These are phyloP conservation scores for Ophiorrhiza pumila DNA, from an alignment of 257 asterid genomes.

Conservation along the genomic window DNA sequence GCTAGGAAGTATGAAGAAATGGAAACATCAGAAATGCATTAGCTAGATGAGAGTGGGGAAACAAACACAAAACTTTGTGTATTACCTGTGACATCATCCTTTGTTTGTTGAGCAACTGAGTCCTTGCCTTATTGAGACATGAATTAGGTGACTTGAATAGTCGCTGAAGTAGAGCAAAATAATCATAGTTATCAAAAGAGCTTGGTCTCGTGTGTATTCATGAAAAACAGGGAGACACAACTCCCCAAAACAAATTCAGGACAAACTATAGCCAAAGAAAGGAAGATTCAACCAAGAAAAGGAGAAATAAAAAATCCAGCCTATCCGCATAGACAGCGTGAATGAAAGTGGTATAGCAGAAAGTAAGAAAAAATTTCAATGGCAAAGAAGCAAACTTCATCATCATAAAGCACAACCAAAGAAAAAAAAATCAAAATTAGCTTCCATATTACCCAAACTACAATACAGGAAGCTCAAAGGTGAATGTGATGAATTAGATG, in stretches of 20 bases:
- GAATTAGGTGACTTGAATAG: conserved; percentile 80
- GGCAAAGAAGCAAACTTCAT: not conserved
- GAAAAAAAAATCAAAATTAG: not conserved
- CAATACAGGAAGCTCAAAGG: not conserved
- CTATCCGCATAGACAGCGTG: too few species aligned
- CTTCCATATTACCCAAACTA: not conserved
- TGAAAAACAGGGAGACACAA: not conserved
- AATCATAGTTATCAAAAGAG: not conserved
- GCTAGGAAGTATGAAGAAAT: not conserved
- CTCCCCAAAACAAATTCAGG: not conserved
- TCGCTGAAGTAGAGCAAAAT: conserved; percentile 41
- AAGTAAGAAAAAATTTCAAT: not conserved
- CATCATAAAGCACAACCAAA: not conserved
- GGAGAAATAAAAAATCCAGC: not conserved
- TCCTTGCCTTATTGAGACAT: conserved; percentile 72
- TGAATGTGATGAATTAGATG: not conserved
- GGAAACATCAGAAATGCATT: not conserved
- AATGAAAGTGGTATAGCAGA: not conserved
- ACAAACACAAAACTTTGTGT: not conserved
- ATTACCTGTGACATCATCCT: conserved; percentile 68
- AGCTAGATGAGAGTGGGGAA: not conserved
- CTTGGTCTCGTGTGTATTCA: not conserved
- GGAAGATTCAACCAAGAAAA: not conserved
- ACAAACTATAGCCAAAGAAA: not conserved
- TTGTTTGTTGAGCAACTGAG: conserved; percentile 74